A percentile compares a stretch with the other conserved stretches of the same genome.
These are phyloP conservation scores for Fomitopsis serialis DNA, from an alignment of 768 basidiomycete species.

Conservation along the genomic window DNA sequence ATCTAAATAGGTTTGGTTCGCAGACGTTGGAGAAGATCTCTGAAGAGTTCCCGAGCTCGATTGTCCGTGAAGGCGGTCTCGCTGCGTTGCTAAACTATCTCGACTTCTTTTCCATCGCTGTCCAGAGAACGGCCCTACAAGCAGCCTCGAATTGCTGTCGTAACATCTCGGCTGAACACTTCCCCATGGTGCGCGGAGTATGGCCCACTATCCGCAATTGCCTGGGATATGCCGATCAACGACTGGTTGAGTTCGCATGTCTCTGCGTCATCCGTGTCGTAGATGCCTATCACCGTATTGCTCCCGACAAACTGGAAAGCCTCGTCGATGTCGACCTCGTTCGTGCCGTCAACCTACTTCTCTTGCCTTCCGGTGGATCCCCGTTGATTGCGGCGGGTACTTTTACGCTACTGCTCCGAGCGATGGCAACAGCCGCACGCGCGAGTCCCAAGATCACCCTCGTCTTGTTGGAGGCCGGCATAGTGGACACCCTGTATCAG, in stretches of 20 bases:
- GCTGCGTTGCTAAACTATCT: conserved; percentile 91
- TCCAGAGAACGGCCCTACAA: conserved; percentile 93
- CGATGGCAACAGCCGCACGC: conserved; percentile 81
- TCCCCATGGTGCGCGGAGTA: conserved; percentile 81
- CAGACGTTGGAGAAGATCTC: conserved; percentile 99
- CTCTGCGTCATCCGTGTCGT: conserved; percentile 92
- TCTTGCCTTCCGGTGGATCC: conserved; percentile 82
- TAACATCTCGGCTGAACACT: conserved; percentile 84
- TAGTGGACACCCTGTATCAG: conserved; percentile 90
- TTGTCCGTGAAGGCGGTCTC: conserved; percentile 93
- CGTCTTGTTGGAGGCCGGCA: conserved; percentile 83
- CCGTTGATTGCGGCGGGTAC: conserved; percentile 83
- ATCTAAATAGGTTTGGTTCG: conserved; percentile 11
- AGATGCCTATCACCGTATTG: conserved; percentile 85
- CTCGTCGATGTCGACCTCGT: conserved; percentile 79
- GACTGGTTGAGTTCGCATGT: conserved; percentile 95
- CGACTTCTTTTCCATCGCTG: conserved; percentile 97
- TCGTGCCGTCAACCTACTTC: conserved; percentile 76
- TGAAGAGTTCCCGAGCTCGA: conserved; percentile 92
- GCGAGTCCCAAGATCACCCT: conserved; percentile 86
- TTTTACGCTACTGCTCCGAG: conserved; percentile 82
- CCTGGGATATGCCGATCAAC: conserved; percentile 87
- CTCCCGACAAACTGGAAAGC: conserved; percentile 79
- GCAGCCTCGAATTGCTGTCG: conserved; percentile 97
- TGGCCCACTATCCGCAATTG: conserved; percentile 94